Percentiles rank a stretch among this genome's conserved stretches.
phyloP scores from a whole-genome alignment of 345 rosid genomes.

The Viola odorata region DNA sequence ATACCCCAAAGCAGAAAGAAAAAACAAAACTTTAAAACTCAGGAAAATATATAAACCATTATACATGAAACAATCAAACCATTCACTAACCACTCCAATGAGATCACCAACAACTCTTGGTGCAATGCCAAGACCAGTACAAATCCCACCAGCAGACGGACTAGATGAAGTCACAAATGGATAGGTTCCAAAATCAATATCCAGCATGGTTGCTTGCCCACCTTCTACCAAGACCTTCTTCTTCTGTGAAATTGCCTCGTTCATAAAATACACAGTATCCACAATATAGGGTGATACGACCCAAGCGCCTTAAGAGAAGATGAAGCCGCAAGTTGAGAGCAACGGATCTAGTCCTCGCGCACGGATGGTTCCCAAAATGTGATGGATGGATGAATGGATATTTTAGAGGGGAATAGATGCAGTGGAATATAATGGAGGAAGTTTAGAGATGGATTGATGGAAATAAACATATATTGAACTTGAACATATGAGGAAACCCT shows the following conservation, averaged over 20 bases:
- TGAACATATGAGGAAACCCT: no score
- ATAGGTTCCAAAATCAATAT: conserved; percentile 90
- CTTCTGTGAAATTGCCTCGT: conserved; percentile 66
- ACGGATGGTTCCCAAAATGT: no score
- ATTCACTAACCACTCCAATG: conserved; percentile 75
- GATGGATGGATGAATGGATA: no score
- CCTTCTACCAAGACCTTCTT: conserved; percentile 93
- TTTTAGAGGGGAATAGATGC: no score
- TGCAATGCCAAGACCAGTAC: conserved; percentile 92
- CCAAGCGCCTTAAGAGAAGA: no score
- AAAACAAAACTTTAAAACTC: no score
- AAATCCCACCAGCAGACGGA: conserved; percentile 96
- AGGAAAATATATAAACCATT: conserved; percentile 7
- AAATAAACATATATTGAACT: no score
- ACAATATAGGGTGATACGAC: conserved; percentile 46
- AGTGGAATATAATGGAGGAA: no score
- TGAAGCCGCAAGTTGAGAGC: no score
- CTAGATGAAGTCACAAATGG: conserved; percentile 98
- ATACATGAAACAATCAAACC: background rate
- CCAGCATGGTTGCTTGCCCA: conserved; percentile 98
- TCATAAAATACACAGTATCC: conserved; percentile 81
- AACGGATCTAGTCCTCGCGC: no score
- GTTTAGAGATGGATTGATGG: no score
- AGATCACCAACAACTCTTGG: conserved; percentile 90
- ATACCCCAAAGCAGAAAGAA: background rate